phyloP scores from a whole-genome alignment of 2,329 filamentous ascomycete genomes.

The Phialophora tarda region DNA sequence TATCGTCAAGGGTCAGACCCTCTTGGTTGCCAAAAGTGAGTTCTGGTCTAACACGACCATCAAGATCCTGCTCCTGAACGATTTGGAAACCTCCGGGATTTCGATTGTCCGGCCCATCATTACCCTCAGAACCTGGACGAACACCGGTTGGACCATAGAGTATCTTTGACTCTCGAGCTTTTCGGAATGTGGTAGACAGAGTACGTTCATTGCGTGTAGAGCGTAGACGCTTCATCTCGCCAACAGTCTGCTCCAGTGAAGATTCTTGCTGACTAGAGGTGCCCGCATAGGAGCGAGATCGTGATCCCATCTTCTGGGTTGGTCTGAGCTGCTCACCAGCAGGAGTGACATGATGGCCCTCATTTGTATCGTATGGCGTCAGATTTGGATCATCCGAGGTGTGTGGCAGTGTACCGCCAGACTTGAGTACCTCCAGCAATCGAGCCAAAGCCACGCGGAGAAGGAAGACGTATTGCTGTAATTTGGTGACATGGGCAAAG shows the following conservation, averaged over 20 bases:
- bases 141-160: slow-evolving; percentile 84
- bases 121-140: slow-evolving; percentile 74
- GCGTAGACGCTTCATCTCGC: slow-evolving; percentile 87
- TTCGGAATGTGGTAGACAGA: slow-evolving; percentile 88
- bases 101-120: slow-evolving; percentile 58
- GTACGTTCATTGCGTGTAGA: slow-evolving; percentile 95
- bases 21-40: slow-evolving; percentile 89
- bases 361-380: slow-evolving; percentile 68
- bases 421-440: slow-evolving; percentile 83
- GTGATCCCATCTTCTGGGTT: slow-evolving; percentile 67
- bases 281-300: slow-evolving; percentile 76
- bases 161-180: slow-evolving; percentile 86
- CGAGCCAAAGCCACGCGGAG: slow-evolving; percentile 89
- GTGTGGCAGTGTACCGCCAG: slow-evolving; percentile 78
- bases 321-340: slow-evolving; percentile 58
- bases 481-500: slow-evolving; percentile 78
- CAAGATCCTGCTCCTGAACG: slow-evolving; percentile 75
- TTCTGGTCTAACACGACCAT: slow-evolving; percentile 73
- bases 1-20: slow-evolving; percentile 91
- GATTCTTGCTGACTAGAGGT: slow-evolving; percentile 68
- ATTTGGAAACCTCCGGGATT: slow-evolving; percentile 66
- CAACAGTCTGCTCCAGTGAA: slow-evolving; percentile 92
- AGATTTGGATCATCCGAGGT: slow-evolving; percentile 75
- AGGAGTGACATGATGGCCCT: slow-evolving; percentile 63
- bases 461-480: slow-evolving; percentile 94